Evolutionary conservation across 768 basidiomycete species (phyloP), one percentile per base, ranked within the genome.

Genomic region (Tricholoma furcatifolium): DNA sequence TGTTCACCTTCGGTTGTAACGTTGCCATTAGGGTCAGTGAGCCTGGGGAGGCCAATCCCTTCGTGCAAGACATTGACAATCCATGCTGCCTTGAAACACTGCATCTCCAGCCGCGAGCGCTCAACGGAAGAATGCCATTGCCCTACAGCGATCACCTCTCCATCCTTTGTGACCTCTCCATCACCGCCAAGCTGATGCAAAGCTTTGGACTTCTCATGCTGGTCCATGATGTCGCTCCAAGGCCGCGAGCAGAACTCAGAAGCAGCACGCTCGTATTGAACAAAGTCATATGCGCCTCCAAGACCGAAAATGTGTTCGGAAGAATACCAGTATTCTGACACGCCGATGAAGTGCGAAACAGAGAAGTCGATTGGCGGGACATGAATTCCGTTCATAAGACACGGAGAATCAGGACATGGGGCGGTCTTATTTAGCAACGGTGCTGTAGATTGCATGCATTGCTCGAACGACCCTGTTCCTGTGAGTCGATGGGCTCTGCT

Each of bases 1-100:
- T 87, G 81, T 44, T 87, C 83, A 3, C 82, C 87, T 7, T 79
- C 72, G 2, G 85, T 82, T 2, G 90, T 84, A 38, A 70, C 68
- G 63, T 93, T 91, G 1, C 95, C 95, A 2, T 84, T 91, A 1
- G 82, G 76, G 67, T 98, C 96, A 47, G 91, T 82, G 30, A 97
- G 85, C 23, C 97, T 80, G 21, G 97, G 97, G 66, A 99, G 82
- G 8, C 94, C 94, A 45, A 99, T 87, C 27, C 97, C 97, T 65
- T 97, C 93, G 60, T 98, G 96, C 2, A 99, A 70, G 34, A 99
- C 88, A 68, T 98, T 98, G 47, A 89, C 86, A 50, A 99, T 81
- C 97, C 97, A 99, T 2, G 97, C 95, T 1, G 96, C 93, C 69
- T 99, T 99, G 85, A 99, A 99, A 67, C 97, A 99, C 66, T 98